Percentiles rank a stretch among this genome's conserved stretches.
phyloP scores from a whole-genome alignment of 192 early-diverging fungal species.

The Pecoramyces ruminantium region DNA sequence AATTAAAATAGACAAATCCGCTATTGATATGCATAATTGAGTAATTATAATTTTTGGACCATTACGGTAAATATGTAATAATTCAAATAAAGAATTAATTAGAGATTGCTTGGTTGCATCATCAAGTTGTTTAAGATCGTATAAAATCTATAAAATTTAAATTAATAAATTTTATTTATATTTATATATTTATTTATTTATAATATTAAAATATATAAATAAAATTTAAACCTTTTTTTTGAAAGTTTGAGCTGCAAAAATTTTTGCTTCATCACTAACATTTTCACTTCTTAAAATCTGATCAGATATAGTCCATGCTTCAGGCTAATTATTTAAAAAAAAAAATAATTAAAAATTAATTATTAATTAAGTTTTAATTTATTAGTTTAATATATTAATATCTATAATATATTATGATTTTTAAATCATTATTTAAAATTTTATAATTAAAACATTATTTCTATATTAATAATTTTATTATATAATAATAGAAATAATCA shows the following conservation, averaged over 20 bases:
- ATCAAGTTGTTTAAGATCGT: slow-evolving; percentile 62
- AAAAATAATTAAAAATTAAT: too few species aligned
- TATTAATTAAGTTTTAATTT: too few species aligned
- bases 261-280: slow-evolving; percentile 32
- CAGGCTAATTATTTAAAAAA: too few species aligned
- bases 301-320: slow-evolving; percentile 74
- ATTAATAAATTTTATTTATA: too few species aligned
- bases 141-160: slow-evolving; percentile 44
- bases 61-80: slow-evolving; percentile 32
- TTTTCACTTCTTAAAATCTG: slow-evolving; percentile 39
- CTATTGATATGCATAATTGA: slow-evolving; percentile 70
- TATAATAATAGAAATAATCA: neutral
- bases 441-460: too few species aligned
- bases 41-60: slow-evolving; percentile 49
- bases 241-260: slow-evolving; percentile 90
- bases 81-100: slow-evolving; percentile 59
- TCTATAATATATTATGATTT: too few species aligned
- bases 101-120: slow-evolving; percentile 35
- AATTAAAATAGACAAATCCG: slow-evolving; percentile 66
- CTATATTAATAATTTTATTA: too few species aligned
- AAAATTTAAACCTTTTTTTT: slow-evolving; percentile 51
- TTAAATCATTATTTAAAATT: too few species aligned
- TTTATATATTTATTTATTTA: too few species aligned
- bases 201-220: neutral
- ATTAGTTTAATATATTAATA: too few species aligned